These are phyloP conservation scores for Colletotrichum melonis DNA, from an alignment of 2,329 filamentous ascomycete species.

Conservation along the genomic window DNA sequence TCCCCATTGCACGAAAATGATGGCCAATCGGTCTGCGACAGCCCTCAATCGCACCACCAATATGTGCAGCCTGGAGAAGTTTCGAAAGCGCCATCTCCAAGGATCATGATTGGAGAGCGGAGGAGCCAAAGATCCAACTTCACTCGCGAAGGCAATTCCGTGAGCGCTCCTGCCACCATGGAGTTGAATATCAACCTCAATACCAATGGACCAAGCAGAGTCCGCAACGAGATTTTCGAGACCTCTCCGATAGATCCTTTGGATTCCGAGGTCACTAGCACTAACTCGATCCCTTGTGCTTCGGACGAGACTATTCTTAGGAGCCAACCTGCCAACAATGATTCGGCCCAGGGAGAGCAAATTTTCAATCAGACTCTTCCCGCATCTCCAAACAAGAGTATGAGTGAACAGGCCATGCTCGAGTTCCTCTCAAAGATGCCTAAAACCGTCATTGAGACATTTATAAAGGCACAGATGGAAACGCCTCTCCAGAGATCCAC, in stretches of 20 bases:
- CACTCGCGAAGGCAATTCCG: background rate
- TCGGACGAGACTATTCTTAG: background rate
- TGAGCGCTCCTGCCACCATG: background rate
- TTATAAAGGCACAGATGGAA: slow-evolving; percentile 39
- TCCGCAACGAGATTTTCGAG: background rate
- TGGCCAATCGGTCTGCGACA: background rate
- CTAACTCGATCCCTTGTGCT: background rate
- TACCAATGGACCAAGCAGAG: background rate
- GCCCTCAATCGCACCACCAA: background rate
- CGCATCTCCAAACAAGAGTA: background rate
- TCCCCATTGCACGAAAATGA: background rate
- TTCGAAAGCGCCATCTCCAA: slow-evolving; percentile 14
- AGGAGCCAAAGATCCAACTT: background rate
- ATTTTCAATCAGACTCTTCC: background rate
- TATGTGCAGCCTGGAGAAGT: slow-evolving; percentile 19
- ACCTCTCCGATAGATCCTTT: background rate
- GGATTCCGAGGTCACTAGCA: background rate
- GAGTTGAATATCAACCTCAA: background rate
- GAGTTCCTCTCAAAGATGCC: slow-evolving; percentile 43
- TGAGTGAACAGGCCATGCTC: slow-evolving; percentile 19
- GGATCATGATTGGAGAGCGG: background rate
- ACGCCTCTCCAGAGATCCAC: slow-evolving; percentile 34
- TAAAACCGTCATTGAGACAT: slow-evolving; percentile 46
- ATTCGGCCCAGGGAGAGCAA: background rate
- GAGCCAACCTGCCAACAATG: background rate